Conservation (phyloP, 306 rosid genomes). For the Sophora flavescens region DNA sequence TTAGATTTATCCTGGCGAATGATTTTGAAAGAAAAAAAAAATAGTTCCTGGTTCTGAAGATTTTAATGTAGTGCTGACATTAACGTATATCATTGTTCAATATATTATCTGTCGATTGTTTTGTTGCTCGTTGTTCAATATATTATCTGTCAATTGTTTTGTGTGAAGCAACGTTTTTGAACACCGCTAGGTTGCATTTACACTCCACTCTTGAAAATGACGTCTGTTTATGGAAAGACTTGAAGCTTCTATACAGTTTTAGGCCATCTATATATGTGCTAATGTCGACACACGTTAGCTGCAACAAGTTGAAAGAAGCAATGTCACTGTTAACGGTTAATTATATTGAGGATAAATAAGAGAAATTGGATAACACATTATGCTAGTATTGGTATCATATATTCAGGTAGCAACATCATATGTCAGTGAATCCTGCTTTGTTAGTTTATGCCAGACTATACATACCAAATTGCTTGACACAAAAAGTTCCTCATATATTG, state of each 20-base stretch:
- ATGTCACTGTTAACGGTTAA: slow-evolving; percentile 12
- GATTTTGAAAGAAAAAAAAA: slow-evolving; percentile 5
- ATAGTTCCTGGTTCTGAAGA: slow-evolving; percentile 12
- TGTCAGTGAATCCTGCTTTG: neutral
- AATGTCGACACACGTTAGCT: neutral
- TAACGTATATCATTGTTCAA: neutral
- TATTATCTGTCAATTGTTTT: neutral
- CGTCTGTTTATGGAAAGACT: slow-evolving; percentile 22
- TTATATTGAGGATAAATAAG: neutral
- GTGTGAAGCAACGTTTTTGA: slow-evolving; percentile 4
- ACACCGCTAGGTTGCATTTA: slow-evolving; percentile 6
- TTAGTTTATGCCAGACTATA: slow-evolving; percentile 9
- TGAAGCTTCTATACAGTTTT: neutral
- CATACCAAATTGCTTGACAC: slow-evolving; percentile 17
- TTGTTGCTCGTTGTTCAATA: no score
- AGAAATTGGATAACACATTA: neutral
- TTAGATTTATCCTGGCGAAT: neutral
- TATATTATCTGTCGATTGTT: neutral
- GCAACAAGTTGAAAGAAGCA: slow-evolving; percentile 22
- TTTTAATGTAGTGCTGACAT: neutral
- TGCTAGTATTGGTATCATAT: slow-evolving; percentile 7
- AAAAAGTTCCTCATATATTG: neutral
- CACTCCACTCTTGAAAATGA: neutral
- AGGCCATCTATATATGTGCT: neutral
- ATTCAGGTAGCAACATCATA: slow-evolving; percentile 8